Evolutionary conservation across 768 basidiomycete genomes (phyloP), one percentile per base, ranked within the genome.

Genomic region (Clavaria fumosa): DNA sequence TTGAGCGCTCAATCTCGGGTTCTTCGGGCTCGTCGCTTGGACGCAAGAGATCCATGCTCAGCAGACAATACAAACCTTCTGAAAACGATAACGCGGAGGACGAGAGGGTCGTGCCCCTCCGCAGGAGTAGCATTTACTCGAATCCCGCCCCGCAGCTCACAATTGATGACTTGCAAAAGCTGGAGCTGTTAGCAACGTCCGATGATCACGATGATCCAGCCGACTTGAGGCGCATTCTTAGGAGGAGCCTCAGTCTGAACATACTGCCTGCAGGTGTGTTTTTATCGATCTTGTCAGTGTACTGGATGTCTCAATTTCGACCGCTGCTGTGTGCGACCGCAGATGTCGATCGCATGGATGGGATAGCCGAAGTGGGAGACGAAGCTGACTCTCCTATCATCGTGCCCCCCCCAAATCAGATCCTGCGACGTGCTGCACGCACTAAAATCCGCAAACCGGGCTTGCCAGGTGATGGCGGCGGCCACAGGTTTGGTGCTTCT

Each of bases 381-480:
- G 86, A 88, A 47, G 76, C 75, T 4, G 88, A 95, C 55, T 70
- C 72, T n/a, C 91, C 91, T 17, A 83, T 95, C 50, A 84, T 95
- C 43, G 73, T 83, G 14, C 82, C 86, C 31, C 80, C 77, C 18
- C 88, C 86, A 1, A 84, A 84, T 5, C 82, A 78, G 54, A 88
- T 90, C 47, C 67, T 99, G 9, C 81, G 89, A 15, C 80, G 95
- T 24, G 74, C 89, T 7, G 89, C 89, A 3, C 75, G 93, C 10
- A 99, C 95, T 1, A 90, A 89, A 63, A 95, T 97, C 47, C 79
- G 93, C 23, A 99, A 97, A 60, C 65, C 77, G 10, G 70, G 73
- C 4, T 54, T 79, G 4, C 66, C 71, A 10, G 82, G 75, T 17
- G 85, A 83, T 55, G 82, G 80, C 7, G 75, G 71, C 23, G 83